Conservation (phyloP, 1,284 basidiomycete genomes). For the Moniliophthora roreri region DNA sequence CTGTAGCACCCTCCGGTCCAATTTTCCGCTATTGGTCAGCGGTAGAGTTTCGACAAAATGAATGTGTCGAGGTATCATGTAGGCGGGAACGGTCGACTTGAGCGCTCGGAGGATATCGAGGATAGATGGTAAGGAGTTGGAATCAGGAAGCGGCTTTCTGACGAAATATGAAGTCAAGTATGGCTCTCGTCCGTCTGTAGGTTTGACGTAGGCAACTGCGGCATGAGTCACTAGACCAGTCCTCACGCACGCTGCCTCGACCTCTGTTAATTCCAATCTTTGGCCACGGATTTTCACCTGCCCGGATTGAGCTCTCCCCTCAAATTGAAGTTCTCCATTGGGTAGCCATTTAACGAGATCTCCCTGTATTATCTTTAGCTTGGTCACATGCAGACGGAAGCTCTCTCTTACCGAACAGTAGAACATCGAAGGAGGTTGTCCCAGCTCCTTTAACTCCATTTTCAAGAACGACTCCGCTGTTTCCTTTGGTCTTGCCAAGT, state of each 20-base stretch:
- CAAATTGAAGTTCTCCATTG: not conserved
- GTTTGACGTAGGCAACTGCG: constrained; percentile 2
- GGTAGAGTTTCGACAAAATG: constrained; percentile 3
- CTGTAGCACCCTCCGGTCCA: constrained; percentile 1
- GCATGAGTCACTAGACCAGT: constrained; percentile 4
- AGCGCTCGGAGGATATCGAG: not conserved
- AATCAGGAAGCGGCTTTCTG: not conserved
- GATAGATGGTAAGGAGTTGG: not conserved
- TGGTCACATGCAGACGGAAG: not conserved
- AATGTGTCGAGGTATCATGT: constrained; percentile 3
- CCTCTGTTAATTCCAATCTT: constrained; percentile 3
- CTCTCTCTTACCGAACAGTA: not conserved
- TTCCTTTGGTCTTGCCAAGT: not conserved
- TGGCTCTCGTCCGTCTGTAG: not conserved
- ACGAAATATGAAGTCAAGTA: not conserved
- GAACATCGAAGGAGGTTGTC: not conserved
- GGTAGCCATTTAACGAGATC: constrained; percentile 4
- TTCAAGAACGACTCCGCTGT: constrained; percentile 1
- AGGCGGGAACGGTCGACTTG: not conserved
- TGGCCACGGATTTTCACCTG: constrained; percentile 6
- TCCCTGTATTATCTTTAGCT: not conserved
- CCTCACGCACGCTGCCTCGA: constrained; percentile 2
- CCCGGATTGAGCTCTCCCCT: not conserved
- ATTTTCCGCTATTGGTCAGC: constrained; percentile 4
- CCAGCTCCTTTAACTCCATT: not conserved